Evolutionary conservation across 306 rosid genomes (phyloP).

Genomic region (Inga leiocalycina): DNA sequence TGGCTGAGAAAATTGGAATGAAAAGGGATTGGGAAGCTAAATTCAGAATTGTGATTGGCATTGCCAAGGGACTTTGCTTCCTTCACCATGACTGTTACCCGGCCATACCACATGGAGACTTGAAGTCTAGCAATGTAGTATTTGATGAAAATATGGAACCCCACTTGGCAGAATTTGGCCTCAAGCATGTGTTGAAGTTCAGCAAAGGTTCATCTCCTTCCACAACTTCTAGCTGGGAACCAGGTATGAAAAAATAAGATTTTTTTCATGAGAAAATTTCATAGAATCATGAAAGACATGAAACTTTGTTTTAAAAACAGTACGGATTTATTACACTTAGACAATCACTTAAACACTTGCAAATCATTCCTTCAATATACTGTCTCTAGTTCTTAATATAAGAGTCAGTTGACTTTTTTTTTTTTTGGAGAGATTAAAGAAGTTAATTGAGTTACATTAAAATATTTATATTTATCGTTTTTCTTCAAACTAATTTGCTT

Average conservation of each 20-base stretch:
- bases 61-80: conserved; percentile 80
- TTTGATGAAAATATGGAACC: conserved; percentile 94
- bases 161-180: conserved; percentile 79
- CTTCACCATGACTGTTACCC: conserved; percentile 92
- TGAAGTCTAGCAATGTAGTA: conserved; percentile 76
- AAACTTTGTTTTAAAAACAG: background rate
- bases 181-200: conserved; percentile 59
- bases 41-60: conserved; percentile 64
- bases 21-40: conserved; percentile 75
- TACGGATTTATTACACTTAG: background rate
- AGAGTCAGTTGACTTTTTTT: too few species aligned
- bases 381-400: too few species aligned
- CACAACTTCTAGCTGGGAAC: conserved; percentile 44
- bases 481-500: too few species aligned
- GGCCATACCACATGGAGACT: conserved; percentile 82
- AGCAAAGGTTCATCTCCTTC: conserved; percentile 49
- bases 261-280: background rate
- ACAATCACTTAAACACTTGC: conserved; percentile 2
- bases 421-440: too few species aligned
- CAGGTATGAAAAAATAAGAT: conserved; percentile 57
- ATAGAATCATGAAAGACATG: background rate
- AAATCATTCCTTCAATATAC: background rate
- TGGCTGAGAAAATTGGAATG: conserved; percentile 68
- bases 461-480: too few species aligned
- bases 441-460: too few species aligned